phyloP scores from a whole-genome alignment of 805 yeast genomes.

The Jamesozyma jinghongensis region DNA sequence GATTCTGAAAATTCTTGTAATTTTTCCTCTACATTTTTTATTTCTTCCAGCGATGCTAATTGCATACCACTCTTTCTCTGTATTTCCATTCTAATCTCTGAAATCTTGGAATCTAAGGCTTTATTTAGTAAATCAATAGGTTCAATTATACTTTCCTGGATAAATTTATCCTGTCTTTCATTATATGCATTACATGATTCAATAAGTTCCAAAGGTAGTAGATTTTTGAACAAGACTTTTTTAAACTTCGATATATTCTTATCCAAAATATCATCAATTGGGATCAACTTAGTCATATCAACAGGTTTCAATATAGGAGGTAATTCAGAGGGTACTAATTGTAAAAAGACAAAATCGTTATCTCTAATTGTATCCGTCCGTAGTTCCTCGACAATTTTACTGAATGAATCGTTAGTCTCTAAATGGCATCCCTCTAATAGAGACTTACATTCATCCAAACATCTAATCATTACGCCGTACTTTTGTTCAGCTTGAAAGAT shows the following conservation, averaged over 20 bases:
- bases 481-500: constrained; percentile 29
- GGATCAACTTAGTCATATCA: constrained; percentile 43
- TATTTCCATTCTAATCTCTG: background rate
- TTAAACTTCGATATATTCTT: constrained; percentile 17
- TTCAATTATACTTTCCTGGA: constrained; percentile 35
- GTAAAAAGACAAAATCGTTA: constrained; percentile 70
- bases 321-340: constrained; percentile 48
- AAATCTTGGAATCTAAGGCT: constrained; percentile 35
- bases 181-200: constrained; percentile 59
- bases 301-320: constrained; percentile 39
- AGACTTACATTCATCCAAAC: background rate
- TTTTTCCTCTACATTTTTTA: constrained; percentile 49
- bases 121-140: constrained; percentile 44
- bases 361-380: constrained; percentile 58
- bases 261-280: constrained; percentile 30
- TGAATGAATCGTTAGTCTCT: constrained; percentile 32
- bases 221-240: constrained; percentile 39
- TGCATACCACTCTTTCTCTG: background rate
- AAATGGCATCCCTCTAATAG: constrained; percentile 20
- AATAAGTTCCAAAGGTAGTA: constrained; percentile 59
- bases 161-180: constrained; percentile 52
- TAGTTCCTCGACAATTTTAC: constrained; percentile 35
- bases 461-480: constrained; percentile 59
- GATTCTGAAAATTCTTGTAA: background rate
- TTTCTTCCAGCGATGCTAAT: constrained; percentile 32